Conservation (phyloP, 495 filamentous ascomycete genomes). For the Thermothielavioides terrestris region DNA sequence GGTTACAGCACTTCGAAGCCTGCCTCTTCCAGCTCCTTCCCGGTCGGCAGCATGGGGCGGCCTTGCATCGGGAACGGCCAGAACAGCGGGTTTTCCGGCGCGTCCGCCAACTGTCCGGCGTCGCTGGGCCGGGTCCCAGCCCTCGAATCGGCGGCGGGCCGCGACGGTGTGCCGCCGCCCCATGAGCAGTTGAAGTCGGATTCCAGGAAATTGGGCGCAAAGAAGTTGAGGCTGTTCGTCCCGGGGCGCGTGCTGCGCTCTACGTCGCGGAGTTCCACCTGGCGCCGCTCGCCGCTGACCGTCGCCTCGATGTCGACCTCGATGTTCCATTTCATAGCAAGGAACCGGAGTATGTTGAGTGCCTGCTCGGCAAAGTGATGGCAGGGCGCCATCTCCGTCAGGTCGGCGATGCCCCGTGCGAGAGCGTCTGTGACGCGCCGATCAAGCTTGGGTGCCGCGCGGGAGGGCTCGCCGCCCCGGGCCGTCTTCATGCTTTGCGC, state of each 20-base stretch:
- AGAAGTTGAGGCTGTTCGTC: slow-evolving; percentile 43
- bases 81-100: slow-evolving; percentile 40
- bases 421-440: slow-evolving; percentile 32
- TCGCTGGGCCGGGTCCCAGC: not conserved
- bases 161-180: slow-evolving; percentile 10
- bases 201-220: slow-evolving; percentile 38
- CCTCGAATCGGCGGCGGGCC: slow-evolving; percentile 2
- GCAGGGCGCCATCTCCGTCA: slow-evolving; percentile 49
- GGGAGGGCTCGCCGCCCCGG: slow-evolving; percentile 18
- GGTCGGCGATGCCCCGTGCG: slow-evolving; percentile 38
- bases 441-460: slow-evolving; percentile 17
- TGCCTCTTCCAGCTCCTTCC: slow-evolving; percentile 34
- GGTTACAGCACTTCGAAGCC: slow-evolving; percentile 35
- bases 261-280: slow-evolving; percentile 5
- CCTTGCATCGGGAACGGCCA: slow-evolving; percentile 50
- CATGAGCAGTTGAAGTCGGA: slow-evolving; percentile 34
- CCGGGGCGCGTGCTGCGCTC: slow-evolving; percentile 28
- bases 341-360: slow-evolving; percentile 47
- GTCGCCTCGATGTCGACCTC: slow-evolving; percentile 33
- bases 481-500: slow-evolving; percentile 1
- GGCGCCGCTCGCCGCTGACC: not conserved
- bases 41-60: slow-evolving; percentile 39
- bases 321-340: slow-evolving; percentile 51
- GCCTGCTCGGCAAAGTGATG: slow-evolving; percentile 52
- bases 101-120: slow-evolving; percentile 11